Percentiles rank a stretch among this genome's conserved stretches.
Evolutionary conservation across 352 stramenopile genomes (phyloP).

Genomic region (Stramenopiles sp.): DNA sequence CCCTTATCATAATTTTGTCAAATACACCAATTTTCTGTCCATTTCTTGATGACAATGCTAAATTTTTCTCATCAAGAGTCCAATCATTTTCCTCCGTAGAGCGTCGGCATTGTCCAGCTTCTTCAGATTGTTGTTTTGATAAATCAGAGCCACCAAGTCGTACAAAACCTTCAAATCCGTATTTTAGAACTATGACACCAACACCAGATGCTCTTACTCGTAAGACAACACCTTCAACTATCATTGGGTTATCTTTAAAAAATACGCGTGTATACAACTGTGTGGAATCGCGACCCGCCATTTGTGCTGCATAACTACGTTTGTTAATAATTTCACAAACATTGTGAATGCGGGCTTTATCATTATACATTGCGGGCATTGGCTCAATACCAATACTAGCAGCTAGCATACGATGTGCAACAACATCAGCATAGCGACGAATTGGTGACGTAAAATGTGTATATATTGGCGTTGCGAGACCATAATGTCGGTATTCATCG

Average conservation of each 20-base stretch:
- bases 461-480: conserved; percentile 84
- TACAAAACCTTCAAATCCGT: conserved; percentile 68
- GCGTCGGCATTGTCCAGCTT: neutral
- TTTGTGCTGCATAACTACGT: conserved; percentile 66
- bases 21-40: neutral
- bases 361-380: conserved; percentile 53
- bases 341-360: conserved; percentile 61
- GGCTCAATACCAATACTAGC: conserved; percentile 71
- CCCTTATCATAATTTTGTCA: conserved; percentile 4
- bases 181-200: conserved; percentile 74
- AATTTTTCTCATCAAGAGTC: no score
- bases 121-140: no score
- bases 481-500: conserved; percentile 89
- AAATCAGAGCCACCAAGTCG: no score
- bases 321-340: conserved; percentile 86
- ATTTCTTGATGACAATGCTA: no score
- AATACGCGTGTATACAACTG: conserved; percentile 86
- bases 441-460: conserved; percentile 99
- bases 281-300: conserved; percentile 71
- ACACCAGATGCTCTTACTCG: conserved; percentile 71
- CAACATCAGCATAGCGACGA: conserved; percentile 80
- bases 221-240: conserved; percentile 57
- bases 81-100: no score
- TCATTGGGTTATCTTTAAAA: conserved; percentile 47
- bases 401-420: conserved; percentile 81